Conservation (phyloP, 2,329 filamentous ascomycete genomes). For the Fusarium anthophilum region DNA sequence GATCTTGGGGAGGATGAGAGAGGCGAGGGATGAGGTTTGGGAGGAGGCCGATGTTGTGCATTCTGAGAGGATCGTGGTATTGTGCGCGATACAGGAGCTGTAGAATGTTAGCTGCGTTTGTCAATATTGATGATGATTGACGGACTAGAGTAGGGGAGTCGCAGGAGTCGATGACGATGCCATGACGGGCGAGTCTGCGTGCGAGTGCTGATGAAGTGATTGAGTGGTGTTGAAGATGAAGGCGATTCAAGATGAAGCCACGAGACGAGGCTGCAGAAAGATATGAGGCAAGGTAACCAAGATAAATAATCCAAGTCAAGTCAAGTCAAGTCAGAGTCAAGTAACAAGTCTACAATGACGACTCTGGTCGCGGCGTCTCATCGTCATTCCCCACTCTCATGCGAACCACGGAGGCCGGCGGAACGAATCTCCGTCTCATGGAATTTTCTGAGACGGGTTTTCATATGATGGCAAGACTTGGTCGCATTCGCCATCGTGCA, state of each 20-base stretch:
- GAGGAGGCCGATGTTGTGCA: conserved; percentile 88
- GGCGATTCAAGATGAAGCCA: background rate
- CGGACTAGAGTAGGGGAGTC: conserved; percentile 79
- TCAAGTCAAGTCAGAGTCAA: background rate
- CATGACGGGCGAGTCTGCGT: conserved; percentile 55
- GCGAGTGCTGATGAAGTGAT: background rate
- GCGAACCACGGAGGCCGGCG: conserved; percentile 14
- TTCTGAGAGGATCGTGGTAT: conserved; percentile 91
- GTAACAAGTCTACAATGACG: conserved; percentile 36
- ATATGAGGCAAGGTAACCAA: background rate
- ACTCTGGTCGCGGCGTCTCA: conserved; percentile 18
- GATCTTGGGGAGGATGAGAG: conserved; percentile 95
- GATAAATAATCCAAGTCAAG: background rate
- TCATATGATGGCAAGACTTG: conserved; percentile 26
- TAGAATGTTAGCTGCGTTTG: background rate
- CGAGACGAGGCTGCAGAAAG: background rate
- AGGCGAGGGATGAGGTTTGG: conserved; percentile 86
- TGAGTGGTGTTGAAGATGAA: background rate
- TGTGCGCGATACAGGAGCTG: conserved; percentile 93
- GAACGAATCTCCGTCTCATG: conserved; percentile 34
- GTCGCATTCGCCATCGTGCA: background rate
- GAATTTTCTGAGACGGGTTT: conserved; percentile 35
- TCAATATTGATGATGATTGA: conserved; percentile 17
- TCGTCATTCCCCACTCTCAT: conserved; percentile 40
- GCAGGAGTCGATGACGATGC: conserved; percentile 74